Evolutionary conservation across 2,329 filamentous ascomycete genomes (phyloP).

Genomic region (Pezicula carpinea): DNA sequence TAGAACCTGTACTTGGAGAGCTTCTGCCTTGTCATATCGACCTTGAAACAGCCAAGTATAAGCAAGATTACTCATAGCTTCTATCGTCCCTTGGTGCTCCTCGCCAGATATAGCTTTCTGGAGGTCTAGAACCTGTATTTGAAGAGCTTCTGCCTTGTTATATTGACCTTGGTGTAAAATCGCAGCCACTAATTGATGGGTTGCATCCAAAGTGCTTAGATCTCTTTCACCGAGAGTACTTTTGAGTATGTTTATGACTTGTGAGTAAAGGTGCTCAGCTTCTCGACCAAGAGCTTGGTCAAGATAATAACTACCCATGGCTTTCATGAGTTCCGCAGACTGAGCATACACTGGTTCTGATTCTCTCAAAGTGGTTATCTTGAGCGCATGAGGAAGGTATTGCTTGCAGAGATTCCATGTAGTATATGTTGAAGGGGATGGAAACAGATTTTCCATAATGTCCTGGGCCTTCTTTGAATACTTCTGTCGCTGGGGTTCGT

Average conservation of each 20-base stretch:
- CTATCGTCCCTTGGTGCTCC: neutral
- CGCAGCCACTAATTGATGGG: too few relatives aligned
- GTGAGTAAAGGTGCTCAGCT: too few relatives aligned
- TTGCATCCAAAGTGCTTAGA: too few relatives aligned
- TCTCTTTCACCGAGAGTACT: too few relatives aligned
- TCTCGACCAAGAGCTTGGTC: too few relatives aligned
- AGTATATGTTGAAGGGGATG: slow-evolving; percentile 3
- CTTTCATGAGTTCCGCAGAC: slow-evolving; percentile 9
- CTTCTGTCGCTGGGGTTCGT: slow-evolving; percentile 11
- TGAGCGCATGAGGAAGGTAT: slow-evolving; percentile 27
- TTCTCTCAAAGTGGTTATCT: slow-evolving; percentile 18
- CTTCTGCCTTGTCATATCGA: slow-evolving; percentile 23
- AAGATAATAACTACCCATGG: slow-evolving; percentile 17
- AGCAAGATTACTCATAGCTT: neutral
- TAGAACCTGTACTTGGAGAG: slow-evolving; percentile 10
- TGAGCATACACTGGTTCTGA: slow-evolving; percentile 14
- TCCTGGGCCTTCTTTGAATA: slow-evolving; percentile 22
- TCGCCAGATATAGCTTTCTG: neutral
- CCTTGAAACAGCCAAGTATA: slow-evolving; percentile 8
- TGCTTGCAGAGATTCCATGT: slow-evolving; percentile 21
- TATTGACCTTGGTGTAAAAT: neutral
- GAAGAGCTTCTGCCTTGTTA: neutral
- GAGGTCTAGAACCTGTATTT: neutral
- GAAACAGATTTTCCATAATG: slow-evolving; percentile 20
- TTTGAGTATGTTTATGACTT: too few relatives aligned